These are phyloP conservation scores for Geotrichum reessii DNA, from an alignment of 1,139 yeast species.

Conservation along the genomic window DNA sequence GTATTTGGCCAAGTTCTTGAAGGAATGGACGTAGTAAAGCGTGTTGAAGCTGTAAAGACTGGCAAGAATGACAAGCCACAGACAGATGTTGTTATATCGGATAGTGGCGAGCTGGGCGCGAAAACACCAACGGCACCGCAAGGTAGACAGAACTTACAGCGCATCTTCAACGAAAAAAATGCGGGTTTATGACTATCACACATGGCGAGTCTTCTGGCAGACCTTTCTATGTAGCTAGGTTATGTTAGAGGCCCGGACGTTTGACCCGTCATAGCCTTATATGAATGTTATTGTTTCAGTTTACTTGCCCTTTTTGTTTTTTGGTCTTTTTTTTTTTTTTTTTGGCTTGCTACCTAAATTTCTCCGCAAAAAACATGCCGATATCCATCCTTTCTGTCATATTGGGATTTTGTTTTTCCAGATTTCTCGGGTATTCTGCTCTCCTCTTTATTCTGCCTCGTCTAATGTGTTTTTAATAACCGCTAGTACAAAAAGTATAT, in stretches of 20 bases:
- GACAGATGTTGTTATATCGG: slow-evolving; percentile 66
- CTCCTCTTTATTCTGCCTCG: neutral
- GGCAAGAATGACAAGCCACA: slow-evolving; percentile 74
- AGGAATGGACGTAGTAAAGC: slow-evolving; percentile 86
- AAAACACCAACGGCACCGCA: neutral
- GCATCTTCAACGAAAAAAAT: neutral
- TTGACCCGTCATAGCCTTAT: neutral
- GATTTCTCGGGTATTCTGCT: neutral
- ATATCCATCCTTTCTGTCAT: neutral
- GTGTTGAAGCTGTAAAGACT: slow-evolving; percentile 82
- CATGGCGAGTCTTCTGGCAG: slow-evolving; percentile 4
- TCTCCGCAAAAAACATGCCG: neutral
- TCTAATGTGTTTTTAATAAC: neutral
- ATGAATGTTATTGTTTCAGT: neutral
- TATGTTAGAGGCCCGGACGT: neutral
- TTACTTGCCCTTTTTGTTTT: neutral
- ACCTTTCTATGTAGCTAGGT: neutral
- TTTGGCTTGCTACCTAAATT: neutral
- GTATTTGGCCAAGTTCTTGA: slow-evolving; percentile 96
- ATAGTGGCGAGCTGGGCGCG: slow-evolving; percentile 53
- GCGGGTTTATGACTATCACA: slow-evolving; percentile 10
- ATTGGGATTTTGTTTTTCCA: neutral
- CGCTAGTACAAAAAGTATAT: neutral
- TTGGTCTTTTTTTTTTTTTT: neutral
- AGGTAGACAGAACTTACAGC: neutral